A percentile compares a stretch with the other conserved stretches of the same genome.
These are phyloP conservation scores for Vigna angularis DNA, from an alignment of 306 rosid genomes.

Conservation along the genomic window DNA sequence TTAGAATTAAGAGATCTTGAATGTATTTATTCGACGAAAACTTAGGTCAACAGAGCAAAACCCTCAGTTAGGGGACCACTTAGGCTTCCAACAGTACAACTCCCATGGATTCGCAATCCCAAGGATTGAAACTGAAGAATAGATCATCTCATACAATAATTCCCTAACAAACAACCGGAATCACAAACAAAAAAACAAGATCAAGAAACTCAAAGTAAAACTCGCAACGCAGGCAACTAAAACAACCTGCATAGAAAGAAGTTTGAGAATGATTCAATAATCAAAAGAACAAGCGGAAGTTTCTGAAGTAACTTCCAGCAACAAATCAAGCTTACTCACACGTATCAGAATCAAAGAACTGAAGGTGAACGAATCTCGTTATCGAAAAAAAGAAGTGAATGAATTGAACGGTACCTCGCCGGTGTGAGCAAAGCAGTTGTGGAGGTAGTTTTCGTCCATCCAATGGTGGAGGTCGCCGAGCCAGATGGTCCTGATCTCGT, in stretches of 20 bases:
- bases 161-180: neutral
- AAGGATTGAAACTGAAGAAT: slow-evolving; percentile 1
- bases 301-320: slow-evolving; percentile 1
- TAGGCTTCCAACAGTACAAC: slow-evolving; percentile 9
- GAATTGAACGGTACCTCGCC: slow-evolving; percentile 63
- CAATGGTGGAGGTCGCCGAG: slow-evolving; percentile 91
- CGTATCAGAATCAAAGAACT: neutral
- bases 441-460: slow-evolving; percentile 91
- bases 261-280: neutral
- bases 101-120: slow-evolving; percentile 21
- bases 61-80: slow-evolving; percentile 44
- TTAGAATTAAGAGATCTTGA: slow-evolving; percentile 44
- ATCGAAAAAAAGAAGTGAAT: neutral
- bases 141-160: slow-evolving; percentile 7
- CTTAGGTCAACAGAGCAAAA: slow-evolving; percentile 24
- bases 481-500: slow-evolving; percentile 94
- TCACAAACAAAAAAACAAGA: slow-evolving; percentile 6
- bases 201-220: slow-evolving; percentile 22
- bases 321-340: slow-evolving; percentile 28
- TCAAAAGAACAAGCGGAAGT: neutral
- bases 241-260: neutral
- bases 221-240: neutral
- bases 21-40: slow-evolving; percentile 23
- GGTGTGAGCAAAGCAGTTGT: slow-evolving; percentile 77
- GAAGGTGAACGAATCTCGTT: neutral